Conservation (phyloP, 495 filamentous ascomycete species). For the Xanthoparmelia taractica region DNA sequence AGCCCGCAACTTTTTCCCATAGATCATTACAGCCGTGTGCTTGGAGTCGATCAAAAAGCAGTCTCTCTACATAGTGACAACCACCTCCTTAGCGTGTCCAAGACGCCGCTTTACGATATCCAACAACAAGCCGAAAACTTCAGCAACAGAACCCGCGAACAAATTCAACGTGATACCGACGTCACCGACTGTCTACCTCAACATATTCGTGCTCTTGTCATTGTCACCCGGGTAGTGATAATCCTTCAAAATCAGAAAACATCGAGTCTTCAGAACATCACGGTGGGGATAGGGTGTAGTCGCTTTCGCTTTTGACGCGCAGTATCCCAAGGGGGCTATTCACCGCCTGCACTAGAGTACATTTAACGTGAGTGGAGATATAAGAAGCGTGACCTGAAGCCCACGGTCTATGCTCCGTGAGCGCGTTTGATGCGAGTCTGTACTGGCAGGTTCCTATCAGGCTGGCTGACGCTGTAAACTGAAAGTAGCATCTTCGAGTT, state of each 20-base stretch:
- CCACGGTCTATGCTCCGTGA: background rate
- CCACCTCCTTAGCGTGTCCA: background rate
- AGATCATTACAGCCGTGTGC: background rate
- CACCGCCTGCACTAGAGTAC: conserved; percentile 1
- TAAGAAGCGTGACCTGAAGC: background rate
- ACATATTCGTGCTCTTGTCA: background rate
- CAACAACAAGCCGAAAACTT: conserved; percentile 11
- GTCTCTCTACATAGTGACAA: background rate
- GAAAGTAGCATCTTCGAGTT: background rate
- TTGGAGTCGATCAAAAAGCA: background rate
- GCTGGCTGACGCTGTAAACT: conserved; percentile 5
- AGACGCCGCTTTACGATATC: background rate
- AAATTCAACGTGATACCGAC: conserved; percentile 1
- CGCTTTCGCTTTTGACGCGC: conserved; percentile 14
- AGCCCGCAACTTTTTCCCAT: background rate
- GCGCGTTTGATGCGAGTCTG: conserved; percentile 1
- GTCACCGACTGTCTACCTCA: background rate
- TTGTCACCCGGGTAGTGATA: background rate
- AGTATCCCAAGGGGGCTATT: background rate
- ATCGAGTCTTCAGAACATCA: background rate
- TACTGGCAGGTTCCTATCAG: background rate
- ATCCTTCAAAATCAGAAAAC: background rate
- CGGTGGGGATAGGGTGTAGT: conserved; percentile 7
- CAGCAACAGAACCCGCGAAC: background rate
- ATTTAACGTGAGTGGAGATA: conserved; percentile 2